Base-by-base conservation (phyloP, 768 basidiomycete species). In the Mycena vulgaris region DNA sequence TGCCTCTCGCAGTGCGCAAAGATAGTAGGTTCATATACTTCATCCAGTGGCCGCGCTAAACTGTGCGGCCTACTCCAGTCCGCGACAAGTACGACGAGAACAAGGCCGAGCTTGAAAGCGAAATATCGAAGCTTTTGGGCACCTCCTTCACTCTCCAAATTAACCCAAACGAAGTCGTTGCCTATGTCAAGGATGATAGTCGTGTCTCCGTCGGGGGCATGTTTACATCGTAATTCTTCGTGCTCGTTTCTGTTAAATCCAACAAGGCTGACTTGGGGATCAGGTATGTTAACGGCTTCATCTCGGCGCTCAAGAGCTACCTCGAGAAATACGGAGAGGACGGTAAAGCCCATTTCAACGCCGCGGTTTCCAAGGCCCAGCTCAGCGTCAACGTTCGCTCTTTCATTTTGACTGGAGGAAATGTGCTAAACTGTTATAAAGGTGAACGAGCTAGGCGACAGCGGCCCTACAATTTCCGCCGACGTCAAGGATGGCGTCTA, bases 401-500 rank as follows among this genome's bases (percentile, higher is more conserved):
- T 45, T 21, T 27, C 2, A 28, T 8, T 23, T 27, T 35, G 5
- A 9, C 9, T 1, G 2, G 11, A 9, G 19, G 5, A 37, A 17
- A 3, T 17, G 8, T 11, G 16, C 27, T 58, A 19, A 66, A 21
- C 7, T 21, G 27, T 42, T 51, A 2, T 42, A 10, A 21, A 66
- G 65, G 65, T 59, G 47, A 39, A 68, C 42, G 59, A 61, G 51
- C 30, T 5, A 6, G 66, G 58, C 40, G 58, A 61, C 27, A 28
- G 11, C 13, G 59, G 74, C 16, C 68, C 27, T 13, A 75, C 75
- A 19, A 80, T 84, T 66, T 63, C 71, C 13, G 75, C 76, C 47
- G 82, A 82, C 55, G 75, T 84, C 69, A 80, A 80, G 68, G 81
- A 81, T 19, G 82, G 82, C 11, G 78, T 81, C 21, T 83, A 80